These are phyloP conservation scores for Groenewaldozyma auringiensis DNA, from an alignment of 1,139 yeast species.

Conservation along the genomic window DNA sequence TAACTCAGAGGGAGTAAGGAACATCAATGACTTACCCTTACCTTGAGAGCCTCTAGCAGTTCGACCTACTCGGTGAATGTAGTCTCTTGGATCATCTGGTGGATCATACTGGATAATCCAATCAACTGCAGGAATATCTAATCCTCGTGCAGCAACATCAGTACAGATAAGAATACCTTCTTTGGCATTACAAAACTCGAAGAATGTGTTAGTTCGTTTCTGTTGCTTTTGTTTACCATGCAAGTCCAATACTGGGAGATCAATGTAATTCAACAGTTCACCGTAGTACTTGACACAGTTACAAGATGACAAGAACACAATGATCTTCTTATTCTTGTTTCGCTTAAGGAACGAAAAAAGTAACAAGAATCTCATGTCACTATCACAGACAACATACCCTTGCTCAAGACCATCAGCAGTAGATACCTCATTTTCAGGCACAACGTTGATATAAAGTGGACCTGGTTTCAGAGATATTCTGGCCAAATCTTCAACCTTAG, in stretches of 20 bases:
- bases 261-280: slow-evolving; percentile 89
- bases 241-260: slow-evolving; percentile 87
- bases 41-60: slow-evolving; percentile 94
- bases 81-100: slow-evolving; percentile 98
- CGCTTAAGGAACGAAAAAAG: slow-evolving; percentile 89
- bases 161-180: slow-evolving; percentile 91
- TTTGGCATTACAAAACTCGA: slow-evolving; percentile 95
- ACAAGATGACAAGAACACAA: slow-evolving; percentile 93
- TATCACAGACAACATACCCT: slow-evolving; percentile 95
- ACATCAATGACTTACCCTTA: slow-evolving; percentile 90
- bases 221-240: slow-evolving; percentile 99
- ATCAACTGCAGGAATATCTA: slow-evolving; percentile 94
- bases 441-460: slow-evolving; percentile 92
- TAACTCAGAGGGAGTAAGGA: slow-evolving; percentile 84
- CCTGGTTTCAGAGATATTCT: slow-evolving; percentile 93
- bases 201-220: slow-evolving; percentile 93
- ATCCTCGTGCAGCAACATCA: slow-evolving; percentile 97
- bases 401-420: slow-evolving; percentile 97
- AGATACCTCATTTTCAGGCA: slow-evolving; percentile 66
- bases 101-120: slow-evolving; percentile 98
- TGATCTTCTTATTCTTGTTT: slow-evolving; percentile 75
- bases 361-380: slow-evolving; percentile 85
- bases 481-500: slow-evolving; percentile 96
- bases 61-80: slow-evolving; percentile 96
- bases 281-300: slow-evolving; percentile 95